Evolutionary conservation across 768 basidiomycete genomes (phyloP), one percentile per base, ranked within the genome.

Genomic region (Trametes punicea): DNA sequence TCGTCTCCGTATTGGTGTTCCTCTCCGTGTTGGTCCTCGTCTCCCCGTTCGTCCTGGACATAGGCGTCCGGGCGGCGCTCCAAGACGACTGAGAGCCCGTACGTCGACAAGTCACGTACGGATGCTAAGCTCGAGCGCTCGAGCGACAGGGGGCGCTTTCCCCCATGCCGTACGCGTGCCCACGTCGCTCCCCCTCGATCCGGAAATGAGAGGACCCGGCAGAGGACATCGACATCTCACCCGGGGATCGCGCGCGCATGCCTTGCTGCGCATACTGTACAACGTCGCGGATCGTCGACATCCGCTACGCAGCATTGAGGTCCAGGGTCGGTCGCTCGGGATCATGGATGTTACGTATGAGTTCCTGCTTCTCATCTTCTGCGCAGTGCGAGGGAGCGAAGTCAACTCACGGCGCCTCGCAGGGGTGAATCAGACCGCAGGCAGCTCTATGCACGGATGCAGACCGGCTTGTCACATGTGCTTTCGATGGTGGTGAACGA

Each of bases 361-460:
- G 5, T n/a, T 8, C n/a, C 5, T 16, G 34, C 44, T 54, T 54
- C 52, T 38, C 52, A 20, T n/a, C 52, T 54, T 54, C 52, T 54
- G 52, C 52, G 52, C 52, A 54, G 52, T 26, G 7, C 25, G 31
- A 46, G 40, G 50, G 21, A 25, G 39, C 29, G 30, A 46, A 51
- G 13, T 36, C 34, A 8, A n/a, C 6, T 23, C 20, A 15, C 23
- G 23, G 25, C 42, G 42, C 42, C 23, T n/a, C 40, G 11, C 18
- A n/a, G n/a, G 40, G n/a, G n/a, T n/a, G n/a, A n/a, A 41, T 41
- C 51, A 53, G 41, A 53, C 51, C 51, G 51, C 51, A 53, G 51
- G 26, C 51, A 26, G 46, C n/a, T 25, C n/a, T 8, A 16, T 38
- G 36, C 20, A n/a, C 13, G 34, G 11, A n/a, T 3, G 6, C 3